These are phyloP conservation scores for Lactarius hengduanensis DNA, from an alignment of 768 basidiomycete genomes.

Conservation along the genomic window DNA sequence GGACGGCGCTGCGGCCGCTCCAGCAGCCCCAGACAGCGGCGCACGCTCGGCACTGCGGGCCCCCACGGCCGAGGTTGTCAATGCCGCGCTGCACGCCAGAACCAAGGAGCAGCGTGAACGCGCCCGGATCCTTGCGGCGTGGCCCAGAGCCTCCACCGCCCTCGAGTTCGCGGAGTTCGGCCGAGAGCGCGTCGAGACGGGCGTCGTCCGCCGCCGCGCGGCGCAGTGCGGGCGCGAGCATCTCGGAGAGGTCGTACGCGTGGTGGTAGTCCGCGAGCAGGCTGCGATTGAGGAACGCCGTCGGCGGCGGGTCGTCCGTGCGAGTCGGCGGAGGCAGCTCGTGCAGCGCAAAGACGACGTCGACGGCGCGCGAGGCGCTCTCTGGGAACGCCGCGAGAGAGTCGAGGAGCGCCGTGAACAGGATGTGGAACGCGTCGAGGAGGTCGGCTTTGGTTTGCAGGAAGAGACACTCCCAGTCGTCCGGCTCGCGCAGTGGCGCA, in stretches of 20 bases:
- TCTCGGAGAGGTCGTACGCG: constrained; percentile 53
- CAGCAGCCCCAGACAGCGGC: constrained; percentile 15
- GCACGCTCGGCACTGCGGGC: constrained; percentile 7
- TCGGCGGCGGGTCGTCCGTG: constrained; percentile 23
- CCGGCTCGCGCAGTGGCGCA: constrained; percentile 33
- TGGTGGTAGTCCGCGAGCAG: constrained; percentile 73
- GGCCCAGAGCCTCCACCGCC: constrained; percentile 6
- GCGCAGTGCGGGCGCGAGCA: constrained; percentile 41
- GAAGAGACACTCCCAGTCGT: constrained; percentile 72
- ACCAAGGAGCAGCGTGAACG: constrained; percentile 59
- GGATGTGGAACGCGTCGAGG: constrained; percentile 64
- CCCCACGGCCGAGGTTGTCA: constrained; percentile 39
- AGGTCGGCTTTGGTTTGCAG: constrained; percentile 71
- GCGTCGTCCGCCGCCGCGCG: constrained; percentile 51
- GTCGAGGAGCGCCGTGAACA: constrained; percentile 50
- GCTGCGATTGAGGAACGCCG: constrained; percentile 59
- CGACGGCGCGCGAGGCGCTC: constrained; percentile 50
- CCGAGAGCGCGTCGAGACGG: constrained; percentile 56
- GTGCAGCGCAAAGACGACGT: constrained; percentile 57
- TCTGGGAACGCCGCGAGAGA: constrained; percentile 43
- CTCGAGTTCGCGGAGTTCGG: constrained; percentile 46
- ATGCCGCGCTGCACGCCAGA: constrained; percentile 49
- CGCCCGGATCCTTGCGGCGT: constrained; percentile 45
- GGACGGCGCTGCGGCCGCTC: constrained; percentile 6
- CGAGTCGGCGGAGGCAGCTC: constrained; percentile 39